These are phyloP conservation scores for Debaryomyces hansenii DNA, from an alignment of 805 yeast genomes.

Conservation along the genomic window DNA sequence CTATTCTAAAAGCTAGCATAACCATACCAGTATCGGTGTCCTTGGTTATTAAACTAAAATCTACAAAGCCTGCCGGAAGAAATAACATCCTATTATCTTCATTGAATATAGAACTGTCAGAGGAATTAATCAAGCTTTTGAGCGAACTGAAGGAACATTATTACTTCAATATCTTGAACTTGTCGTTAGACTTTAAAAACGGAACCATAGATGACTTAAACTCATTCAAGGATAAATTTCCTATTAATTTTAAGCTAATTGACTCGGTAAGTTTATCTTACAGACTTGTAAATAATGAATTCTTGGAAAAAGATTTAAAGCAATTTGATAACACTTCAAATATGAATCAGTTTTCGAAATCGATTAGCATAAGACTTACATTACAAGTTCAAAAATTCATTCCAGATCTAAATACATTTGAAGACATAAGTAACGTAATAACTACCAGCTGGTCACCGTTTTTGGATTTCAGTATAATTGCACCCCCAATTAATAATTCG, in stretches of 20 bases:
- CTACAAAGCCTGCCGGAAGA: constrained; percentile 50
- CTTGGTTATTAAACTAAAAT: constrained; percentile 45
- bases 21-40: constrained; percentile 35
- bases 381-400: constrained; percentile 23
- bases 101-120: constrained; percentile 48
- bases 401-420: constrained; percentile 4
- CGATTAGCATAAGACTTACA: constrained; percentile 24
- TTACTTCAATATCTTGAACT: constrained; percentile 20
- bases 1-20: constrained; percentile 8
- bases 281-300: constrained; percentile 31
- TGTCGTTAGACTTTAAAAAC: constrained; percentile 24
- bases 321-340: constrained; percentile 12
- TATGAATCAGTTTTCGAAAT: constrained; percentile 19
- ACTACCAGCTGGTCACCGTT: constrained; percentile 41
- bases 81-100: constrained; percentile 47
- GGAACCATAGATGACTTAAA: constrained; percentile 26
- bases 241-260: constrained; percentile 23
- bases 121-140: constrained; percentile 26
- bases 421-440: constrained; percentile 26
- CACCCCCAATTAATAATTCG: constrained; percentile 40
- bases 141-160: constrained; percentile 11
- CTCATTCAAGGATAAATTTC: constrained; percentile 18
- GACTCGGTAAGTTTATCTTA: constrained; percentile 38
- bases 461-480: constrained; percentile 35
- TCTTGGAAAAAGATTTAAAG: constrained; percentile 19